Evolutionary conservation across 345 rosid species (phyloP), one percentile per base, ranked within the genome.

Genomic region (Linum trigynum): DNA sequence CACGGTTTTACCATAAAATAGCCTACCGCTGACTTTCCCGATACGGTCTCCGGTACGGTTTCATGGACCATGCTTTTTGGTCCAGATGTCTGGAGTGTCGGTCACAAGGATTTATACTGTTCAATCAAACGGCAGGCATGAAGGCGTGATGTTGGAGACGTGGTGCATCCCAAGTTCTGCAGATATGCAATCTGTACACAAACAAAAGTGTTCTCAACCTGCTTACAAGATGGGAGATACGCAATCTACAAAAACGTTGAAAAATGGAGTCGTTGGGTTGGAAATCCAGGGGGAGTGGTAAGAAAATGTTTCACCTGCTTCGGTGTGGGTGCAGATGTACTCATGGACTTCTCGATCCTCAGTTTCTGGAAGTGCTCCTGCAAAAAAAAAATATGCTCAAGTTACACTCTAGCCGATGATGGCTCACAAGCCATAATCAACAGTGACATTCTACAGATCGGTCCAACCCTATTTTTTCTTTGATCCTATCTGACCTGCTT

Each of bases 291-390:
- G 32, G 32, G 1, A 23, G 1, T 23, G 32, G 32, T 23, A 23
- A n/a, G 5, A n/a, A 57, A 4, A 11, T 14, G 16, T n/a, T 11
- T 58, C 68, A 92, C 98, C 97, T 92, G 97, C 75, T 92, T 92
- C 36, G 84, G 55, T 36, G 98, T 90, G 63, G 98, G 82, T 66
- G 74, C 86, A 5, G 94, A 82, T 39, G 91, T 79, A 63, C 87
- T 71, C 98, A 92, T 90, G 45, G 97, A 90, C 67, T 78, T 92
- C 79, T 92, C 97, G 38, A 85, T 82, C 73, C 88, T 81, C 63
- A 85, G 74, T 71, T 88, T 92, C 76, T 81, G 91, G 76, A 90
- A 90, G 71, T 88, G 88, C 71, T 92, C 98, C 98, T 89, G 79
- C 55, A 71, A 74, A 57, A 42, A 55, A 56, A 71, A 74, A 57